These are phyloP conservation scores for Phytophthora ramorum DNA, from an alignment of 352 stramenopile genomes.

Conservation along the genomic window DNA sequence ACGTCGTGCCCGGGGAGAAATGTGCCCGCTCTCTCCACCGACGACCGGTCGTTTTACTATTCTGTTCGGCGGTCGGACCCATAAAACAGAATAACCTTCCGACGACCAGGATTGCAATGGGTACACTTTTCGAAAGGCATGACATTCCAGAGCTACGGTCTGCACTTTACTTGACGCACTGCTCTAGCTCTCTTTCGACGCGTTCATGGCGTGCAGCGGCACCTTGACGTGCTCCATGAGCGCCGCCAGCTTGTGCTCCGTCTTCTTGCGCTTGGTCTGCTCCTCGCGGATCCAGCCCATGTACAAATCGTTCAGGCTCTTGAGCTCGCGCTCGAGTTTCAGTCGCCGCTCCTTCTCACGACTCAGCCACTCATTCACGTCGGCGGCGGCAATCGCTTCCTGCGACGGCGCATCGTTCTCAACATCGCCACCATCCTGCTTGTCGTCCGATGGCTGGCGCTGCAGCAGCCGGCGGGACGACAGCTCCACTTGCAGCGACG, in stretches of 20 bases:
- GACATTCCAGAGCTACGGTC: slow-evolving; percentile 2
- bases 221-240: slow-evolving; percentile 43
- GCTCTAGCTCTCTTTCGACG: slow-evolving; percentile 16
- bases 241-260: slow-evolving; percentile 60
- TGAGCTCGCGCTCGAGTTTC: slow-evolving; percentile 83
- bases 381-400: slow-evolving; percentile 40
- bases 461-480: slow-evolving; percentile 59
- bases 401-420: neutral
- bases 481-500: slow-evolving; percentile 74
- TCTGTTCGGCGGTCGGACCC: slow-evolving; percentile 1
- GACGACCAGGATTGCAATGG: slow-evolving; percentile 8
- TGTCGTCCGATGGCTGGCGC: slow-evolving; percentile 27
- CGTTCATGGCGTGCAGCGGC: slow-evolving; percentile 14
- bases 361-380: slow-evolving; percentile 75
- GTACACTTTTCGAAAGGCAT: slow-evolving; percentile 16
- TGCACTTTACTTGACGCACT: slow-evolving; percentile 1
- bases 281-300: slow-evolving; percentile 88
- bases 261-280: slow-evolving; percentile 75
- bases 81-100: slow-evolving; percentile 10
- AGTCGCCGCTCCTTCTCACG: slow-evolving; percentile 72
- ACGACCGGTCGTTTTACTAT: slow-evolving; percentile 31
- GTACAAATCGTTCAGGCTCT: slow-evolving; percentile 84
- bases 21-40: neutral
- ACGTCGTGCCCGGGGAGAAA: neutral
- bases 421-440: neutral